Conservation (phyloP, 768 basidiomycete genomes). For the Paxillus rubicundulus region DNA sequence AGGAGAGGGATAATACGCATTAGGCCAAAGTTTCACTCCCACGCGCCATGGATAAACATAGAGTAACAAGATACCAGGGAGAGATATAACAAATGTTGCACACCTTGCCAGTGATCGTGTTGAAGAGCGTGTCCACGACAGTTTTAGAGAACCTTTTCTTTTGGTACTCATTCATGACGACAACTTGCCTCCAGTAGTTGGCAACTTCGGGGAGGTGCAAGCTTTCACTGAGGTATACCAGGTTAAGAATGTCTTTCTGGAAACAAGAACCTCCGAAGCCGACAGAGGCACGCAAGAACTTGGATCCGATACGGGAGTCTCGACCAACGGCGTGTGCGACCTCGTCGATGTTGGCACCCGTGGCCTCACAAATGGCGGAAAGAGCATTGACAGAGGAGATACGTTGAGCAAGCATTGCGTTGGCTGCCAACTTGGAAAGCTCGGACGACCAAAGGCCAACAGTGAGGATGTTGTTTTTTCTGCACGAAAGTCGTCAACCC, state of each 20-base stretch:
- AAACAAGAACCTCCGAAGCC: slow-evolving; percentile 99
- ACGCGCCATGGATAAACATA: slow-evolving; percentile 8
- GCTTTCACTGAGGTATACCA: slow-evolving; percentile 95
- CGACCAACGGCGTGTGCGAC: slow-evolving; percentile 92
- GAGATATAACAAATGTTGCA: slow-evolving; percentile 10
- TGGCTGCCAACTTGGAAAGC: slow-evolving; percentile 96
- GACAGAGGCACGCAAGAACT: slow-evolving; percentile 93
- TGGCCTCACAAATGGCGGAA: slow-evolving; percentile 97
- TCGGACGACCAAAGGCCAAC: slow-evolving; percentile 99
- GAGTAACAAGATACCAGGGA: not conserved
- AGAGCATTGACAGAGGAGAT: slow-evolving; percentile 98
- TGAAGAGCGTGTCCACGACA: slow-evolving; percentile 97
- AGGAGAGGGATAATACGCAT: not conserved
- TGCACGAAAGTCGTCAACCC: slow-evolving; percentile 27
- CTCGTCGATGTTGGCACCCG: slow-evolving; percentile 98
- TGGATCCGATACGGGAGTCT: slow-evolving; percentile 90
- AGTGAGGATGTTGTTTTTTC: slow-evolving; percentile 76
- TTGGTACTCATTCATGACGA: slow-evolving; percentile 98
- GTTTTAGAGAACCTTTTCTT: slow-evolving; percentile 94
- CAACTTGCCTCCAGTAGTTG: slow-evolving; percentile 95
- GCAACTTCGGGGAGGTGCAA: slow-evolving; percentile 95
- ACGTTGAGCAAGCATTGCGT: slow-evolving; percentile 98
- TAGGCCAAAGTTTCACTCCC: slow-evolving; percentile 7
- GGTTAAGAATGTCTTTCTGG: slow-evolving; percentile 99
- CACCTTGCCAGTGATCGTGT: slow-evolving; percentile 95